phyloP scores from a whole-genome alignment of 2,329 filamentous ascomycete genomes.

The Arthrobotrys musiformis region DNA sequence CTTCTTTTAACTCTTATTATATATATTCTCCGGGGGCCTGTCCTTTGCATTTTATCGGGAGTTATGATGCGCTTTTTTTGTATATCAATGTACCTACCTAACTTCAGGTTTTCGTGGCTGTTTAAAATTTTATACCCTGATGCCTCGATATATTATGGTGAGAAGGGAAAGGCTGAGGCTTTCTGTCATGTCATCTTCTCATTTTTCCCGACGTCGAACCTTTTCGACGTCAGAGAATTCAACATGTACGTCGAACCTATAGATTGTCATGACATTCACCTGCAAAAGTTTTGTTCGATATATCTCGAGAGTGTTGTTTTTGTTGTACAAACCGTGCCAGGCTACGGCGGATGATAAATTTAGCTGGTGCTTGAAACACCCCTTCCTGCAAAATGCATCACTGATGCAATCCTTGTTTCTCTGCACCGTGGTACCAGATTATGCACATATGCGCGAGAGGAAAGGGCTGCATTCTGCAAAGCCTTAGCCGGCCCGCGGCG shows the following conservation, averaged over 20 bases:
- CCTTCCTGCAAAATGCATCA: background rate
- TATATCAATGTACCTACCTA: slow-evolving; percentile 22
- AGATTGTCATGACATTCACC: slow-evolving; percentile 11
- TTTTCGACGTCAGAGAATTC: background rate
- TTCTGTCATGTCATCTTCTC: background rate
- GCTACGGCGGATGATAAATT: slow-evolving; percentile 1
- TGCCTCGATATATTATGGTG: background rate
- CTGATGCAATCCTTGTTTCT: background rate
- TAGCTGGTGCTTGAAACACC: slow-evolving; percentile 21
- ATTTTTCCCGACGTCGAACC: background rate
- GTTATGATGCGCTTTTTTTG: slow-evolving; percentile 33
- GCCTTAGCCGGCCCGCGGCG: background rate
- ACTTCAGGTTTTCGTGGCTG: background rate
- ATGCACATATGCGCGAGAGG: background rate
- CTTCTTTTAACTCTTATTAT: slow-evolving; percentile 5
- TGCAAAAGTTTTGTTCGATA: background rate
- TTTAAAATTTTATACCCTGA: slow-evolving; percentile 38
- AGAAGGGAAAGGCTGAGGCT: background rate
- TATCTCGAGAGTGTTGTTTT: slow-evolving; percentile 13
- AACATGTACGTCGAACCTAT: background rate
- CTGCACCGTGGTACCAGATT: background rate
- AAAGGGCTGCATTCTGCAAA: background rate
- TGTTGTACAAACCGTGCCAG: background rate
- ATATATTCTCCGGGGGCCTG: slow-evolving; percentile 8
- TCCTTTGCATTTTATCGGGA: slow-evolving; percentile 21